Percentiles rank a stretch among this genome's conserved stretches.
Conservation (phyloP, 2,329 filamentous ascomycete species). For the Gnomoniopsis smithogilvyi region DNA sequence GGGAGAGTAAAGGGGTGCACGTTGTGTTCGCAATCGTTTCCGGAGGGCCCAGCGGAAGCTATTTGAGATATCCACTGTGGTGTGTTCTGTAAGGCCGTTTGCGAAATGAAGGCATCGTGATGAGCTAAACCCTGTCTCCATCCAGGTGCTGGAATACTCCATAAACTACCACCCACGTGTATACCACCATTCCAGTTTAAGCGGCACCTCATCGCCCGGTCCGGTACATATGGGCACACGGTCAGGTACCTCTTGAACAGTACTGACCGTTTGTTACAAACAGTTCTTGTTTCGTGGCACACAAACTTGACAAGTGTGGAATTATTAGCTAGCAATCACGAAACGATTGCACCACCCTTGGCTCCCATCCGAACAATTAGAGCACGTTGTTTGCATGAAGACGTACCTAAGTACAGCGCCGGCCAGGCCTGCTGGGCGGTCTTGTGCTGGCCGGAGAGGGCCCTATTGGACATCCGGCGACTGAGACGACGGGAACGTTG, state of each 20-base stretch:
- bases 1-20: background rate
- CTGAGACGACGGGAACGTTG: constrained; percentile 1
- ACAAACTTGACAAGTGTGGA: background rate
- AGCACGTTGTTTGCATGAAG: background rate
- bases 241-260: no score
- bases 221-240: background rate
- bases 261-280: no score
- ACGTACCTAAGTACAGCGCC: constrained; percentile 18
- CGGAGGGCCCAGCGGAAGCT: background rate
- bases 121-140: background rate
- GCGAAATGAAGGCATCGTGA: background rate
- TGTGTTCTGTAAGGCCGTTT: background rate
- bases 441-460: background rate
- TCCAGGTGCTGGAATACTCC: background rate
- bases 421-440: constrained; percentile 11
- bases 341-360: background rate
- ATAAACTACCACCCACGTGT: background rate
- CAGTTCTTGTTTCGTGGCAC: background rate
- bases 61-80: background rate
- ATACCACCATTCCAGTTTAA: background rate
- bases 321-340: background rate
- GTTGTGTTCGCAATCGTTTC: background rate
- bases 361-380: background rate
- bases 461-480: background rate
- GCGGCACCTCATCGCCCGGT: background rate